Percentiles rank a stretch among this genome's conserved stretches.
Conservation (phyloP, 371 early-diverging fungal genomes). For the Caulochytrium protostelioides region DNA sequence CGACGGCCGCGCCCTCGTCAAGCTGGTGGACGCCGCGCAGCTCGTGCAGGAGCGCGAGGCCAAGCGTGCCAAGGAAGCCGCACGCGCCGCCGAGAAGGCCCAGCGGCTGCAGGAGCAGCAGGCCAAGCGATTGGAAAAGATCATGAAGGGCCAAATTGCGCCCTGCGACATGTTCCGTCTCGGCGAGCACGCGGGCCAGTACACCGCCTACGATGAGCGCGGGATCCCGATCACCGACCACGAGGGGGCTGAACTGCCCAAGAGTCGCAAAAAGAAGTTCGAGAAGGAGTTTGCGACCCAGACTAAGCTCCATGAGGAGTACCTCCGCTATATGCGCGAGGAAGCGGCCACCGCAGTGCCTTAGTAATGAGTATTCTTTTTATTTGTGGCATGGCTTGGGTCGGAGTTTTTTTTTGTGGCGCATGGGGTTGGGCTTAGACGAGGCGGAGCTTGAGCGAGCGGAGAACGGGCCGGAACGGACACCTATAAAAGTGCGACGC, state of each 20-base stretch:
- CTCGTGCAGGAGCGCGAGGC: conserved; percentile 38
- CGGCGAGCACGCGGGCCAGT: conserved; percentile 31
- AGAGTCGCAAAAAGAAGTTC: conserved; percentile 64
- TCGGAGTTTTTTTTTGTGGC: no score
- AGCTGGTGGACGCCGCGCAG: conserved; percentile 57
- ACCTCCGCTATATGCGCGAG: no score
- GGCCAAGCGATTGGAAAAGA: conserved; percentile 31
- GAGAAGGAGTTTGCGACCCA: conserved; percentile 65
- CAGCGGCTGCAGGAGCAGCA: conserved; percentile 14
- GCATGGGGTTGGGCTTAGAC: no score
- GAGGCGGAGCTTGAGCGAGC: no score
- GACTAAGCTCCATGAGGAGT: conserved; percentile 66
- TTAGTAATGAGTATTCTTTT: no score
- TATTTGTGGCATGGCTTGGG: no score
- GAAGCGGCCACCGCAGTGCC: no score
- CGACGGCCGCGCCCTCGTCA: conserved; percentile 60
- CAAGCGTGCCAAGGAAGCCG: conserved; percentile 10
- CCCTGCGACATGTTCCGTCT: conserved; percentile 59
- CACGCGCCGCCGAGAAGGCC: not conserved
- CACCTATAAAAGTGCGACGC: no score
- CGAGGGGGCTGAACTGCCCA: conserved; percentile 58
- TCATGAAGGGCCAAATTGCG: conserved; percentile 50
- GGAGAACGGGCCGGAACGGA: no score
- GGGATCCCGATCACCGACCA: conserved; percentile 74
- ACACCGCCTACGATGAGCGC: conserved; percentile 52